Evolutionary conservation across 1,284 basidiomycete genomes (phyloP), one percentile per base, ranked within the genome.

Genomic region (Tremellales sp.): DNA sequence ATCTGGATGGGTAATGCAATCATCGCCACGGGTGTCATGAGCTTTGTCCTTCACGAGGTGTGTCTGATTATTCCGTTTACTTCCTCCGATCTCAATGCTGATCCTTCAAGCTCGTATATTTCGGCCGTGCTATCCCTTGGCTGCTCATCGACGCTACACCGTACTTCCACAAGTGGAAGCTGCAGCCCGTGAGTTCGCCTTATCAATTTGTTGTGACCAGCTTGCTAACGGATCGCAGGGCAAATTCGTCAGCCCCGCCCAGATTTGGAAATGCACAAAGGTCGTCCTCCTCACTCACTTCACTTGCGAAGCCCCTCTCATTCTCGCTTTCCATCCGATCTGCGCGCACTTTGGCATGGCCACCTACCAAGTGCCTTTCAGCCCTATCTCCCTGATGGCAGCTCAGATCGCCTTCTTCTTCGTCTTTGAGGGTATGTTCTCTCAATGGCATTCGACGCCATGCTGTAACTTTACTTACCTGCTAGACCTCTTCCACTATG

Each of bases 191-290:
- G 61, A 48, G 64, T 55, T 15, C 11, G n/a, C n/a, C 12, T 33
- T 31, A 21, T 8, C 26, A 36, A 25, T 10, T 13, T 35, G 22
- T 24, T 48, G 21, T 35, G 27, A 45, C 19, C 17, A 36, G 33
- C 13, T 27, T 12, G 22, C 33, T n/a, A 17, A 31, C 39, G 29
- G 22, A 15, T 10, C 26, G 19, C 65, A 79, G 69, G 68, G 70
- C 64, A 97, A 97, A 75, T 68, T 89, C 1, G 88, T 92, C 3
- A 84, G 89, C 1, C 60, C 81, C 0, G 76, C 79, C 51, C 89
- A 97, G 70, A 91, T 97, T 74, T 96, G 91, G 91, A 85, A 90
- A 57, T 97, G 92, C 78, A 96, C 91, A 31, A 94, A 92, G 76
- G 84, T 86, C 64, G 94, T 98, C 25, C 80, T 98, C 5, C 84